Conservation (phyloP, 2,329 filamentous ascomycete species). For the Calcarisporium arbuscula region DNA sequence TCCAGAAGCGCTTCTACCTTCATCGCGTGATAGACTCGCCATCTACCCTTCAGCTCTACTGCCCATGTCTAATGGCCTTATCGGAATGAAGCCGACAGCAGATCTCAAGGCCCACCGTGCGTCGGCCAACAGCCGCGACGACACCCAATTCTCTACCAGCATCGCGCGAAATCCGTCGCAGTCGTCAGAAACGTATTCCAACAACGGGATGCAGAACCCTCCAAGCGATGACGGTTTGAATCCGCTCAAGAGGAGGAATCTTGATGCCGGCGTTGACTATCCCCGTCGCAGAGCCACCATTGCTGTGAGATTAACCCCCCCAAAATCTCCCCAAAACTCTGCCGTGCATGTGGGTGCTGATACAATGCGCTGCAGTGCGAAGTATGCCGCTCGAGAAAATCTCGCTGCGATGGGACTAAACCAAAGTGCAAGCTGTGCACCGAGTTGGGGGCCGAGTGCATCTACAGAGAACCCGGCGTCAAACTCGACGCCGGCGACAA, state of each 20-base stretch:
- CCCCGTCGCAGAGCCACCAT: slow-evolving; percentile 59
- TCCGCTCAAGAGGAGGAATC: slow-evolving; percentile 56
- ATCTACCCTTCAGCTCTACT: slow-evolving; percentile 43
- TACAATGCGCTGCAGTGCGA: slow-evolving; percentile 53
- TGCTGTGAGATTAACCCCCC: slow-evolving; percentile 40
- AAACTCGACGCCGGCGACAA: slow-evolving; percentile 85
- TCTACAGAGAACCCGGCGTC: slow-evolving; percentile 80
- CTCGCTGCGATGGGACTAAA: slow-evolving; percentile 69
- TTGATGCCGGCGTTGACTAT: slow-evolving; percentile 56
- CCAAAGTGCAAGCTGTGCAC: slow-evolving; percentile 82
- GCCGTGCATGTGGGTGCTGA: too few species aligned
- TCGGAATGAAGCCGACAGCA: slow-evolving; percentile 45
- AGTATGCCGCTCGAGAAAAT: slow-evolving; percentile 74
- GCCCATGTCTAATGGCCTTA: slow-evolving; percentile 33
- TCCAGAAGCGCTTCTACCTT: slow-evolving; percentile 39
- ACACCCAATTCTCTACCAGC: slow-evolving; percentile 45
- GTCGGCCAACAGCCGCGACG: slow-evolving; percentile 42
- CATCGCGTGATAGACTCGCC: slow-evolving; percentile 40
- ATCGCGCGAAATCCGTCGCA: slow-evolving; percentile 51
- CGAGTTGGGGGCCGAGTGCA: slow-evolving; percentile 74
- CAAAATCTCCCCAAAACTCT: too few species aligned
- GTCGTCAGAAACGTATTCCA: slow-evolving; percentile 40
- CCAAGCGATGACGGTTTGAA: slow-evolving; percentile 47
- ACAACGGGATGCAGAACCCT: slow-evolving; percentile 39
- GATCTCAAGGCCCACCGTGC: slow-evolving; percentile 41